Base-by-base conservation (phyloP, 179 eudicot species). In the Corrigiola litoralis region DNA sequence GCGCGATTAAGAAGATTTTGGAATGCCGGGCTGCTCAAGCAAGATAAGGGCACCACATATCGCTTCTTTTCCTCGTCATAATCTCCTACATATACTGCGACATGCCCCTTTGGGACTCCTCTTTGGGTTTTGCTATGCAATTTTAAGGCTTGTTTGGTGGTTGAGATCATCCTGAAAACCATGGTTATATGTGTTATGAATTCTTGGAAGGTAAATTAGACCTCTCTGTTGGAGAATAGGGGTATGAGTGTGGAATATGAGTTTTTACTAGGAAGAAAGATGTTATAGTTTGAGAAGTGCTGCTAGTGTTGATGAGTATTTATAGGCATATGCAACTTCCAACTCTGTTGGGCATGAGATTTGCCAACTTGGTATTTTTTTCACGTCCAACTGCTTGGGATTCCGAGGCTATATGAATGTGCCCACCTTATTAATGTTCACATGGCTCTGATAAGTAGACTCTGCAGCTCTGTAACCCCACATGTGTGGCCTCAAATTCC, bases 11-110 rank as follows among this genome's bases (percentile, higher is more conserved):
- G 79, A 12, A 87, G 67, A 52, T 71, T 50, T 34, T 72, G 88
- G 50, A 87, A 85, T 72, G 76, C 82, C 1, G 87, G 95, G n/a
- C 68, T 82, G 40, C 65, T 72, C 48, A 85, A 65, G 69, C 76
- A 81, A 1, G 88, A 74, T 12, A 87, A 73, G 1, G 95, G 95
- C n/a, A 87, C 88, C 23, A 83, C 76, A 79, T 83, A 79, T 48
- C 87, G 68, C 59, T 72, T 83, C 68, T 82, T 55, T 31, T 78
- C 76, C 29, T 57, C 47, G 29, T 61, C n/a, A 13, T 67, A 69
- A 11, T 76, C 81, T 27, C 88, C 95, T 1, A 87, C 85, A 49
- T 86, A 86, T 6, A 86, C 86, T 0, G 79, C 77, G 5, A 75
- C 64, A 18, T 75, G 67, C 10, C 75, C 79, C 60, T 75, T 75